These are phyloP conservation scores for Blastocystis sp. DNA, from an alignment of 352 stramenopile genomes.

Conservation along the genomic window DNA sequence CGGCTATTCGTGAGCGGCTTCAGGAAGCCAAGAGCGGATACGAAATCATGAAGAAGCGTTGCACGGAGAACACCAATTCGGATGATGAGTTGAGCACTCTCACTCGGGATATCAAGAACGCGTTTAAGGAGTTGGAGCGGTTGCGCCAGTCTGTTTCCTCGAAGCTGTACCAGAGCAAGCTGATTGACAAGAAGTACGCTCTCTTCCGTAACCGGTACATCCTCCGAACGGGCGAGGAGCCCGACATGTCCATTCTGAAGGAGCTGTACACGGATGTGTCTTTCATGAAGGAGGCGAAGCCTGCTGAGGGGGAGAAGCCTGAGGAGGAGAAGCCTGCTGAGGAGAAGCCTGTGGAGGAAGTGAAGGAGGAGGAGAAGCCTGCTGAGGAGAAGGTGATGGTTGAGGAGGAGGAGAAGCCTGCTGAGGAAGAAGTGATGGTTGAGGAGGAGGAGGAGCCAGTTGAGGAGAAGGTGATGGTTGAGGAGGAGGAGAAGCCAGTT, in stretches of 20 bases:
- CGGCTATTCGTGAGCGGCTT: background rate
- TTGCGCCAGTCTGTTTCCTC: background rate
- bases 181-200: slow-evolving; percentile 62
- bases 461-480: background rate
- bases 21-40: background rate
- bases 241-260: background rate
- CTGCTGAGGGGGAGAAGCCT: background rate
- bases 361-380: background rate
- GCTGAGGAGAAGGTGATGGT: background rate
- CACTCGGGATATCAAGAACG: background rate
- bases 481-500: too few species aligned
- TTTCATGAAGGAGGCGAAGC: slow-evolving; percentile 20
- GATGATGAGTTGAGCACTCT: background rate
- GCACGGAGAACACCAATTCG: slow-evolving; percentile 3
- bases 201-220: slow-evolving; percentile 55
- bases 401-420: too few species aligned
- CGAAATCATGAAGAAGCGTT: background rate
- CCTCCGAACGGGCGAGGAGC: slow-evolving; percentile 35
- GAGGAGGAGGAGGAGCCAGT: too few species aligned
- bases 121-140: slow-evolving; percentile 10
- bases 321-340: background rate
- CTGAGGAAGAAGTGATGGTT: background rate
- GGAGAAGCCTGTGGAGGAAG: background rate
- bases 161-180: background rate
- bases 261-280: slow-evolving; percentile 36